Percentiles rank a stretch among this genome's conserved stretches.
phyloP scores from a whole-genome alignment of 1,139 yeast species.

The Debaryomyces subglobosus region DNA sequence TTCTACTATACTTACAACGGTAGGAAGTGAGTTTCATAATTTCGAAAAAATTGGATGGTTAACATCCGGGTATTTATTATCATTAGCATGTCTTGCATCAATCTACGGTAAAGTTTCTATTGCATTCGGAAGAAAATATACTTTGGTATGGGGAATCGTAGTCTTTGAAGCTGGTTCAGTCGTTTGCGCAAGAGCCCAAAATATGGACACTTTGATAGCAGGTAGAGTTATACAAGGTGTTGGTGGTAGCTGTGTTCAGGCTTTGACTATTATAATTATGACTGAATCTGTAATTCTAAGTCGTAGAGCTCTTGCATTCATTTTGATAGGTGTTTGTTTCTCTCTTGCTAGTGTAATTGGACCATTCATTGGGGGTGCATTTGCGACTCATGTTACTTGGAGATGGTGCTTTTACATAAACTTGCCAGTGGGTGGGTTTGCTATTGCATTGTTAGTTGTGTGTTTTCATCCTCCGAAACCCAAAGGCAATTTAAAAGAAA shows the following conservation, averaged over 20 bases:
- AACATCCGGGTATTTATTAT: conserved; percentile 59
- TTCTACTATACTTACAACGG: conserved; percentile 56
- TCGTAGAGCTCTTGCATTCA: conserved; percentile 56
- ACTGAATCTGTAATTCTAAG: conserved; percentile 64
- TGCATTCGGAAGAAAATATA: conserved; percentile 61
- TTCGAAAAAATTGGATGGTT: conserved; percentile 65
- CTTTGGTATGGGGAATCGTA: conserved; percentile 51
- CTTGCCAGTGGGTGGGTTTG: conserved; percentile 67
- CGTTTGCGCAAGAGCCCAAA: conserved; percentile 56
- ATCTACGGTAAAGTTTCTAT: conserved; percentile 65
- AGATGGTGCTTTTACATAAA: conserved; percentile 81
- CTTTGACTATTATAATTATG: conserved; percentile 59
- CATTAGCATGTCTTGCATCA: conserved; percentile 56
- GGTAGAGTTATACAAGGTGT: conserved; percentile 73
- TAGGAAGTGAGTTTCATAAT: conserved; percentile 52
- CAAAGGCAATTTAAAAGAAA: conserved; percentile 40
- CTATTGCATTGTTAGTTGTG: conserved; percentile 45
- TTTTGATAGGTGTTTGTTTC: conserved; percentile 54
- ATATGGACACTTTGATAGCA: conserved; percentile 64
- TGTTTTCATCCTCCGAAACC: conserved; percentile 62
- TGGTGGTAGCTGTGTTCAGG: conserved; percentile 73
- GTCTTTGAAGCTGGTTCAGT: conserved; percentile 68
- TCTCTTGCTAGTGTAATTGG: conserved; percentile 62
- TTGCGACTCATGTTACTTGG: conserved; percentile 65
- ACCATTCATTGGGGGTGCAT: conserved; percentile 71